Base-by-base conservation (phyloP, 768 basidiomycete genomes). In the Lactarius psammicola region DNA sequence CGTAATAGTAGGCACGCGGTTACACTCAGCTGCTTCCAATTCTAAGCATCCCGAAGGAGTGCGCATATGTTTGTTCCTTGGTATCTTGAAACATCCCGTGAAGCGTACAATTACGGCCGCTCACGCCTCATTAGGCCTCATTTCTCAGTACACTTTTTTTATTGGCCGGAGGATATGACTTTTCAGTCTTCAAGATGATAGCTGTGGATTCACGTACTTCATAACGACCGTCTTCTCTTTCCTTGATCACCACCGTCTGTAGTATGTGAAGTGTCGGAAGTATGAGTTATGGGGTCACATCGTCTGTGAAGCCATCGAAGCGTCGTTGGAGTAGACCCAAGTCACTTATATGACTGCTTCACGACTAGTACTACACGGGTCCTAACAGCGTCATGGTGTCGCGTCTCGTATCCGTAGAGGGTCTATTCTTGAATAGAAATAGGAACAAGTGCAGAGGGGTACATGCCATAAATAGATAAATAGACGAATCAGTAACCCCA, bases 131-230 rank as follows among this genome's bases (percentile, higher is more conserved):
- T n/a, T n/a, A n/a, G n/a, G n/a, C n/a, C n/a, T n/a, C 67, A 68
- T 8, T 23, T 65, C 28, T 65, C 67, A n/a, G 23, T 68, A 61
- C 61, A 36, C 28, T 63, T 69, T 69, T 34, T 34, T 58, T 33
- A 34, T 49, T 34, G 67, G 68, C 46, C 55, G 61, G 2, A 38
- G 36, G 18, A 54, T 49, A 17, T 69, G 60, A 56, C 51, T 69
- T 31, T 31, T 49, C 15, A 63, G 31, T 60, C 23, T n/a, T 40
- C 20, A 3, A 18, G 3, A 26, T 26, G 7, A 36, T 68, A 6
- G 54, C 53, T 20, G 46, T 5, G 64, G 13, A 28, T 17, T 55
- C 18, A 3, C 42, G 9, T 62, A 68, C 40, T 6, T 59, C 17
- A 30, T 9, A 10, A 15, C 44, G 34, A 62, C 59, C 56, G 13